Evolutionary conservation across 768 basidiomycete genomes (phyloP).

Genomic region (Rhizopogon rudus): DNA sequence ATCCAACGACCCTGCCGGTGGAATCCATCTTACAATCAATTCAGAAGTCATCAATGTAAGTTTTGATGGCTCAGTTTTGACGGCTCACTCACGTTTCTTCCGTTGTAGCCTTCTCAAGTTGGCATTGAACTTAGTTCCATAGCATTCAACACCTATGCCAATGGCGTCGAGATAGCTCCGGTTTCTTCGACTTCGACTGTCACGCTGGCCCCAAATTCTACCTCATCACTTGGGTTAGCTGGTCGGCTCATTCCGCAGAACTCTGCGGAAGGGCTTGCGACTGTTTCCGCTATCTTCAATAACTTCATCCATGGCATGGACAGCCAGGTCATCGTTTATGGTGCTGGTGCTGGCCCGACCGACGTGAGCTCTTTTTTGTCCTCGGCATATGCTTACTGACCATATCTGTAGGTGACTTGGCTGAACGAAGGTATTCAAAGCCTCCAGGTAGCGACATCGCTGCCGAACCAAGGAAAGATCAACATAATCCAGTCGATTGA

Average conservation of each 20-base stretch:
- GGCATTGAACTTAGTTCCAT: slow-evolving; percentile 60
- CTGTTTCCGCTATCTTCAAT: slow-evolving; percentile 65
- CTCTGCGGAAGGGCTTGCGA: slow-evolving; percentile 44
- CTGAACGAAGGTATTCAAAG: slow-evolving; percentile 66
- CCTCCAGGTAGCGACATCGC: slow-evolving; percentile 50
- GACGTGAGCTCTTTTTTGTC: slow-evolving; percentile 35
- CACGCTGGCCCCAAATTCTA: slow-evolving; percentile 49
- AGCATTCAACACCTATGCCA: slow-evolving; percentile 54
- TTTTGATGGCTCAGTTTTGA: not conserved
- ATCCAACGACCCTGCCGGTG: slow-evolving; percentile 63
- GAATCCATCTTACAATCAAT: slow-evolving; percentile 62
- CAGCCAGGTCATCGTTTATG: slow-evolving; percentile 54
- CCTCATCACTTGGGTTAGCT: slow-evolving; percentile 45
- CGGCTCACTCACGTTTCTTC: slow-evolving; percentile 5
- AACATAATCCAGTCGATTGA: slow-evolving; percentile 60
- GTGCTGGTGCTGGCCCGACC: slow-evolving; percentile 51
- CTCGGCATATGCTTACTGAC: slow-evolving; percentile 2
- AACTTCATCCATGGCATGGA: slow-evolving; percentile 65
- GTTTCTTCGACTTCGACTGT: slow-evolving; percentile 46
- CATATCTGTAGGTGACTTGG: slow-evolving; percentile 52
- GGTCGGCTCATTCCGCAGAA: slow-evolving; percentile 65
- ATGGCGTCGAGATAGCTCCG: slow-evolving; percentile 52
- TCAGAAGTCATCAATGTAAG: slow-evolving; percentile 56
- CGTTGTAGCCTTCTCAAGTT: slow-evolving; percentile 62
- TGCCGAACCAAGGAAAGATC: slow-evolving; percentile 60